phyloP scores from a whole-genome alignment of 106 monocot genomes.

The Dioscorea alata region DNA sequence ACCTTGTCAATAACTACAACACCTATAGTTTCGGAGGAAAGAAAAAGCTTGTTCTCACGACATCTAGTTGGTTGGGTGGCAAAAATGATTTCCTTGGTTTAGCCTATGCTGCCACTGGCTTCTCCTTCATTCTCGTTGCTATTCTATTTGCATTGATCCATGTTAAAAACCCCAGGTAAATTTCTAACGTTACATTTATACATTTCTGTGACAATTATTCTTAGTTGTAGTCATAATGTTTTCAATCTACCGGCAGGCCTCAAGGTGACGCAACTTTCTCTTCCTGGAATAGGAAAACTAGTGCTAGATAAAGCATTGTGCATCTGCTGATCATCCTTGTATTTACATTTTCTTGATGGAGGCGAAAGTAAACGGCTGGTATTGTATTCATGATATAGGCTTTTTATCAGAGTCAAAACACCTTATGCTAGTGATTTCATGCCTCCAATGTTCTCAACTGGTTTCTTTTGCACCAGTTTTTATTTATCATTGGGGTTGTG shows the following conservation, averaged over 20 bases:
- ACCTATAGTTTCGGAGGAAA: constrained; percentile 82
- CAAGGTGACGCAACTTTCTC: constrained; percentile 35
- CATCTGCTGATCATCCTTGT: too few relatives aligned
- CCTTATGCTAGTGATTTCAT: too few relatives aligned
- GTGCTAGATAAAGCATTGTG: background rate
- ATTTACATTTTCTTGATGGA: too few relatives aligned
- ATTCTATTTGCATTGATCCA: constrained; percentile 74
- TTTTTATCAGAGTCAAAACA: too few relatives aligned
- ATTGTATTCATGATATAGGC: too few relatives aligned
- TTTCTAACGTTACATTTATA: background rate
- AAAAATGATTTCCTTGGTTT: constrained; percentile 85
- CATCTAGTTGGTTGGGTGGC: constrained; percentile 71
- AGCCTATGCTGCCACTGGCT: constrained; percentile 62
- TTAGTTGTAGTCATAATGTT: background rate
- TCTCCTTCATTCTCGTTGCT: constrained; percentile 36
- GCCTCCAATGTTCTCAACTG: too few relatives aligned
- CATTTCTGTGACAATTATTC: background rate
- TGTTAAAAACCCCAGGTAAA: constrained; percentile 81
- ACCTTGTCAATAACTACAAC: constrained; percentile 76
- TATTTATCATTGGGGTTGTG: too few relatives aligned
- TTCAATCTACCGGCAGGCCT: constrained; percentile 35
- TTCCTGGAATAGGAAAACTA: constrained; percentile 33
- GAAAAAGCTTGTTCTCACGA: constrained; percentile 80
- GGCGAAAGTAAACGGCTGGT: too few relatives aligned
- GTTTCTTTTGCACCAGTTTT: too few relatives aligned